A percentile compares a stretch with the other conserved stretches of the same genome.
These are phyloP conservation scores for Schoenoplectus tabernaemontani DNA, from an alignment of 202 grass and related monocot species.

Conservation along the genomic window DNA sequence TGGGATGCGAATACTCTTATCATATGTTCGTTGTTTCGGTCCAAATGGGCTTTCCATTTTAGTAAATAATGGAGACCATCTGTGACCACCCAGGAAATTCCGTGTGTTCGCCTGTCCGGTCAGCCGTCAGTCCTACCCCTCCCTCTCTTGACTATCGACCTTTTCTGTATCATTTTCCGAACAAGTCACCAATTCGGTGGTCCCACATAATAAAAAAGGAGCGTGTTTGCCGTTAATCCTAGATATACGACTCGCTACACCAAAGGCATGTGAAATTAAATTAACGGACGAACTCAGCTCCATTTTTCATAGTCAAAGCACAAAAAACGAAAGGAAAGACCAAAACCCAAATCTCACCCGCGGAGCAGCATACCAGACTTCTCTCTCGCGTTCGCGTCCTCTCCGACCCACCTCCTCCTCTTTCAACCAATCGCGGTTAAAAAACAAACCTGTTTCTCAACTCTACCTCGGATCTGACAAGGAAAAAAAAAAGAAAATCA, in stretches of 20 bases:
- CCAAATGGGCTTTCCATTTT: background rate
- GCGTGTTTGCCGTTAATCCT: background rate
- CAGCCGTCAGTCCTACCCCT: background rate
- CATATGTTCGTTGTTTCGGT: no score
- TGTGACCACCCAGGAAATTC: no score
- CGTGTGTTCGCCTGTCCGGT: background rate
- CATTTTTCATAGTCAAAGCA: conserved; percentile 2
- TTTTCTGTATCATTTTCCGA: background rate
- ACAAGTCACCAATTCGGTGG: background rate
- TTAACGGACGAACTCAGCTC: background rate
- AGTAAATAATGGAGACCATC: background rate
- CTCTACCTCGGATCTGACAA: conserved; percentile 29
- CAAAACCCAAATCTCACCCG: background rate
- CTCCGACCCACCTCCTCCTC: conserved; percentile 15
- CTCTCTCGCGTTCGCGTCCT: conserved; percentile 15
- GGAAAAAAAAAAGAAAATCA: background rate
- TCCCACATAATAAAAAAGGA: background rate
- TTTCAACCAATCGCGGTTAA: conserved; percentile 30
- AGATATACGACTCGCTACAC: background rate
- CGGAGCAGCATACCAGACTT: conserved; percentile 34
- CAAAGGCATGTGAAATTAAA: background rate
- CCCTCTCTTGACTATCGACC: background rate
- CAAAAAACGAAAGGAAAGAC: background rate
- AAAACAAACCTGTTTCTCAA: conserved; percentile 29
- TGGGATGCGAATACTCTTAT: no score